Conservation (phyloP, 169 alveolate species). For the Theileria parva region DNA sequence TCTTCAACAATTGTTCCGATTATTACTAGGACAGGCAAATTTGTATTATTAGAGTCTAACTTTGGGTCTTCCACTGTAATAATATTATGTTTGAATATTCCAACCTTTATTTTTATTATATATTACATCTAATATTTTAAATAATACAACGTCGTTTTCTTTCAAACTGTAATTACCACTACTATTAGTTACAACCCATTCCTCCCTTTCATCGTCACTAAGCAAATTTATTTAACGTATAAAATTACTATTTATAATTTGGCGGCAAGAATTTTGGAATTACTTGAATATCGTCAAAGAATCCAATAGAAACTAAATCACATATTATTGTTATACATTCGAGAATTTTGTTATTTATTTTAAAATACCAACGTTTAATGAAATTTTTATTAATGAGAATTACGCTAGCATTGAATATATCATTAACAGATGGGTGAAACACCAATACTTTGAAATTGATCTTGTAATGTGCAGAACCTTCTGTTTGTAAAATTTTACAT, state of each 20-base stretch:
- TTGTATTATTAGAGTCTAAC: conserved; percentile 10
- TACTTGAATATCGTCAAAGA: conserved; percentile 50
- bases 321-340: neutral
- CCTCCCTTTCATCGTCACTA: conserved; percentile 16
- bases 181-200: conserved; percentile 22
- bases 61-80: neutral
- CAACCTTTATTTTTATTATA: conserved; percentile 45
- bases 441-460: conserved; percentile 39
- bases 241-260: conserved; percentile 14
- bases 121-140: conserved; percentile 41
- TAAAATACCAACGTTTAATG: conserved; percentile 11
- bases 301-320: conserved; percentile 36
- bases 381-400: conserved; percentile 8
- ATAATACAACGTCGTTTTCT: neutral
- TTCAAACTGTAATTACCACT: neutral
- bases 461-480: conserved; percentile 55
- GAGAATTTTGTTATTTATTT: neutral
- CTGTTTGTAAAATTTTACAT: conserved; percentile 43
- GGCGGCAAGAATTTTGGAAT: conserved; percentile 36
- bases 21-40: conserved; percentile 49
- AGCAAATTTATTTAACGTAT: neutral
- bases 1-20: conserved; percentile 3
- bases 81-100: neutral
- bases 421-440: conserved; percentile 39
- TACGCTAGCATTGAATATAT: conserved; percentile 32